Conservation (phyloP, 208 protist species). For the Trypanosoma avium region DNA sequence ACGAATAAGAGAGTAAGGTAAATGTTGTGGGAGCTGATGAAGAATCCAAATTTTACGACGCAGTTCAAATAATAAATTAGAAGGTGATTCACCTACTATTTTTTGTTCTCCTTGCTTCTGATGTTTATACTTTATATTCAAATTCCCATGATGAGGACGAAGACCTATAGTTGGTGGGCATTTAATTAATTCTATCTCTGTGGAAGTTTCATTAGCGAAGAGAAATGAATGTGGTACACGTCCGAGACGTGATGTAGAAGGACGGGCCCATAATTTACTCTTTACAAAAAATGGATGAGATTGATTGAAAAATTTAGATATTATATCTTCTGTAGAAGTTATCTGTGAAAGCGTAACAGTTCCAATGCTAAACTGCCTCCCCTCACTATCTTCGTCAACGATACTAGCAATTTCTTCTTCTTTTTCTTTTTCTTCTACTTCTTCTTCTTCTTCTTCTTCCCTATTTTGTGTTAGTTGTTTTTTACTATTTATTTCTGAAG, state of each 20-base stretch:
- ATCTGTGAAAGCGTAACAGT: background rate
- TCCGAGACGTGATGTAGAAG: slow-evolving; percentile 8
- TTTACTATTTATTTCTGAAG: too few species aligned
- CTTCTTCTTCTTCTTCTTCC: background rate
- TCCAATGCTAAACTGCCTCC: background rate
- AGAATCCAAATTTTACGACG: slow-evolving; percentile 58
- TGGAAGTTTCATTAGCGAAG: slow-evolving; percentile 2
- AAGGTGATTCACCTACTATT: background rate
- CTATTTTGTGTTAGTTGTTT: too few species aligned
- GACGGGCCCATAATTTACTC: slow-evolving; percentile 24
- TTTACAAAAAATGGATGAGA: slow-evolving; percentile 23
- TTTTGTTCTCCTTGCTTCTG: background rate
- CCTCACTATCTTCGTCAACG: background rate
- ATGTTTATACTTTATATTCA: background rate
- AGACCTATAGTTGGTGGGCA: slow-evolving; percentile 31
- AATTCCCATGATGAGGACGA: background rate
- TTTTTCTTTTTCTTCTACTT: background rate
- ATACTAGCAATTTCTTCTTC: background rate
- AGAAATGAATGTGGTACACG: slow-evolving; percentile 9
- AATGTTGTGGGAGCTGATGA: slow-evolving; percentile 39
- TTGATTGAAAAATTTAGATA: slow-evolving; percentile 19
- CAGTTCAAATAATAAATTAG: slow-evolving; percentile 35
- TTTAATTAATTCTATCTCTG: slow-evolving; percentile 23
- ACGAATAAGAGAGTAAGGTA: slow-evolving; percentile 52
- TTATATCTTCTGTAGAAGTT: background rate